Evolutionary conservation across 2,329 filamentous ascomycete species (phyloP), one percentile per base, ranked within the genome.

Genomic region (Colletotrichum magnum): DNA sequence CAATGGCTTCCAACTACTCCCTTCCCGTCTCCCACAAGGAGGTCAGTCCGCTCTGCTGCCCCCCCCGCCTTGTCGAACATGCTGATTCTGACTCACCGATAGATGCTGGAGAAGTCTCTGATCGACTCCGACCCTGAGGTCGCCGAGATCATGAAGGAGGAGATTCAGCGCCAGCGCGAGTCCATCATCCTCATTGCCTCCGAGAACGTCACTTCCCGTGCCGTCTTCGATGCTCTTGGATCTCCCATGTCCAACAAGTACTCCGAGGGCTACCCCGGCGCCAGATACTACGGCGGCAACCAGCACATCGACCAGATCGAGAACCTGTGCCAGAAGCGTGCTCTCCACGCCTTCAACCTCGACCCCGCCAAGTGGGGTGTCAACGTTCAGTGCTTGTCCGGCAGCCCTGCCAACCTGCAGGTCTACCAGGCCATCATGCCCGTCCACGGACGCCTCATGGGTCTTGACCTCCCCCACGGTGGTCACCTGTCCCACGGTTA

Each of bases 211-310:
- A 99, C 96, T 68, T 99, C 96, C 72, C 94, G 95, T 77, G 95
- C 96, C 77, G 96, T 99, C 78, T 97, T 97, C 86, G 95, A 99
- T 86, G 96, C 96, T 70, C 91, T 99, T 74, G 96, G 96, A 78
- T 95, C 92, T 68, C 92, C 93, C 82, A 97, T 96, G 93, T 94
- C 93, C 84, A 97, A 99, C 90, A 99, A 99, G 88, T 99, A 99
- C 90, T 98, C 94, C 18, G 96, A 99, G 88, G 96, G 96, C 74
- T 97, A 97, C 83, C 96, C 96, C 75, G 96, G 96, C 81, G 96
- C 96, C 77, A 92, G 96, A 84, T 99, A 99, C 90, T 99, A 99
- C 79, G 96, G 96, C 80, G 96, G 96, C 79, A 99, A 99, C 87
- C 93, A 99, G 88, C 94, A 96, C 89, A 99, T 99, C 75, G 96